Base-by-base conservation (phyloP, 352 stramenopile genomes). In the Globisporangium abappressorium region DNA sequence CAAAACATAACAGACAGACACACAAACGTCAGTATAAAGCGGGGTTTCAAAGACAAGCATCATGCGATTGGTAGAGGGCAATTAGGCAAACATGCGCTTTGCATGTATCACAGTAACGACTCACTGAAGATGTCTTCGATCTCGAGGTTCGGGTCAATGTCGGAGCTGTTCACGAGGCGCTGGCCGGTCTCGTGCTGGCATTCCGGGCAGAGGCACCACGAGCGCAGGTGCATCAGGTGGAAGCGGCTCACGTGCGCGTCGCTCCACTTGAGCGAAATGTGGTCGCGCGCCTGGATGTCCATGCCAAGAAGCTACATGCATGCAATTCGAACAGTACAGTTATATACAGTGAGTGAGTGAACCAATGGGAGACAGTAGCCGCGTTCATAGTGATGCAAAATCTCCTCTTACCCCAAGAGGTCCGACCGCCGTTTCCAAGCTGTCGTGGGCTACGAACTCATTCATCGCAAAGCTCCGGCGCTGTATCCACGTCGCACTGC, bases 111-210 rank as follows among this genome's bases (percentile, higher is more conserved):
- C 47, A 24, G 57, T 15, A 57, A 14, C 3, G 38, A 62, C 79
- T 43, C 71, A 95, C 87, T 77, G 60, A 82, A 92, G 28, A 93
- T 80, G 68, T 92, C 80, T 24, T 86, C 80, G 57, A 95, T 92
- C 56, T 90, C 80, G 24, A 91, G 64, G 28, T 74, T 70, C 6
- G 75, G 65, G 33, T 78, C 64, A 55, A 94, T 75, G 43, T 95
- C 85, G 20, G 83, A 74, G 65, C 74, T 75, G 68, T 93, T 95
- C n/a, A 94, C 72, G 30, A 93, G 79, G n/a, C 87, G 74, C 68
- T 95, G 87, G 54, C 87, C 87, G 20, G 85, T 93, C 61, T 79
- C 71, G 61, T 94, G 86, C 64, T 90, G 80, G 64, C 87, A 95
- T 62, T 80, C 57, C 0, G 81, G 65, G 41, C 87, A 95, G 61